phyloP scores from a whole-genome alignment of 148 eudicot species.

The Nepenthes mirabilis region DNA sequence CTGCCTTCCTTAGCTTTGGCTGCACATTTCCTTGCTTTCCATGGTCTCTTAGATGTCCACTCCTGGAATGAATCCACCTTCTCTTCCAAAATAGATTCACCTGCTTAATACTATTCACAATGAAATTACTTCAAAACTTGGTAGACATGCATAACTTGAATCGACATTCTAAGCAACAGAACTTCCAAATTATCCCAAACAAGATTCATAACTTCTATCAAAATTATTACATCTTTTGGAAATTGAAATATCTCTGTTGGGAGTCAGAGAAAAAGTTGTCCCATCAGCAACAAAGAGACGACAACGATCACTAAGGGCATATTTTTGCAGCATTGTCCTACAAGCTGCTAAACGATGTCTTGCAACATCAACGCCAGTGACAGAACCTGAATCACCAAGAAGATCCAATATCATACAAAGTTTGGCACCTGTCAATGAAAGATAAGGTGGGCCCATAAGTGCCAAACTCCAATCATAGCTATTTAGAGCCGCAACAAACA shows the following conservation, averaged over 20 bases:
- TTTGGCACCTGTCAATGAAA: conserved; percentile 56
- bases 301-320: conserved; percentile 62
- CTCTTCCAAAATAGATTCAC: conserved; percentile 27
- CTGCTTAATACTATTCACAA: conserved; percentile 25
- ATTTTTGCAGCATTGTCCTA: conserved; percentile 80
- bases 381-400: conserved; percentile 84
- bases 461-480: neutral
- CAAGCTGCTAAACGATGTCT: conserved; percentile 94
- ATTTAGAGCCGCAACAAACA: too few relatives aligned
- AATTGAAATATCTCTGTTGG: conserved; percentile 22
- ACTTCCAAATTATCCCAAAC: neutral
- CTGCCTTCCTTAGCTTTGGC: conserved; percentile 38
- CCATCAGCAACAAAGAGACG: conserved; percentile 99
- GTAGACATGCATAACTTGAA: neutral
- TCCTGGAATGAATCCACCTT: conserved; percentile 36
- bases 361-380: conserved; percentile 88
- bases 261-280: conserved; percentile 52
- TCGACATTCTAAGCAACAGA: neutral
- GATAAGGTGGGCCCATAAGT: neutral
- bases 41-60: conserved; percentile 86
- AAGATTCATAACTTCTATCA: conserved; percentile 1
- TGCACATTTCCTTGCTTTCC: conserved; percentile 80
- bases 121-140: conserved; percentile 7
- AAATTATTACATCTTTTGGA: conserved; percentile 26
- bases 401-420: conserved; percentile 87